These are phyloP conservation scores for Diaporthe ilicicola DNA, from an alignment of 2,329 filamentous ascomycete species.

Conservation along the genomic window DNA sequence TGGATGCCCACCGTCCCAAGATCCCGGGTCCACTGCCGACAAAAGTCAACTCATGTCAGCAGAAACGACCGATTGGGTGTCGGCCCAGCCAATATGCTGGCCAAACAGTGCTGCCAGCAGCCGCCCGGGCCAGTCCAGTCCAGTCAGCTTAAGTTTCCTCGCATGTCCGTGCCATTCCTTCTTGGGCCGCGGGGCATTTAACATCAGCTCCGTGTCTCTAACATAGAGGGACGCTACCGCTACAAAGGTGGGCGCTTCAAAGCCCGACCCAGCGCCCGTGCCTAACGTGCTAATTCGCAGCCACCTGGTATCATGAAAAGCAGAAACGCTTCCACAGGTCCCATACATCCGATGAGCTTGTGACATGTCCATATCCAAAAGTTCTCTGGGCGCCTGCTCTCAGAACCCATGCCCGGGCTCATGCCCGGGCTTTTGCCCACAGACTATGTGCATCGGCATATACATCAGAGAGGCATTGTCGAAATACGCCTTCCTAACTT, in stretches of 20 bases:
- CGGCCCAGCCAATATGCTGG: neutral
- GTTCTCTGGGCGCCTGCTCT: neutral
- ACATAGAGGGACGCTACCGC: neutral
- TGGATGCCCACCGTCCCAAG: neutral
- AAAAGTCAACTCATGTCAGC: conserved; percentile 10
- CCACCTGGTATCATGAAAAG: conserved; percentile 15
- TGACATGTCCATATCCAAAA: neutral
- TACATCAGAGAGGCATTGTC: conserved; percentile 51
- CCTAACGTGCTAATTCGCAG: neutral
- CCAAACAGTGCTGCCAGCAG: no score
- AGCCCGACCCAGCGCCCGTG: conserved; percentile 3
- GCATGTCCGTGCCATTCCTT: neutral
- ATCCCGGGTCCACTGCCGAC: conserved; percentile 1
- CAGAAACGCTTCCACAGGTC: neutral
- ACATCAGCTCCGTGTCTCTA: neutral
- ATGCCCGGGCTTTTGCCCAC: conserved; percentile 58
- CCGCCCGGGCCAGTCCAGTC: neutral
- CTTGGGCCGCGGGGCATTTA: neutral
- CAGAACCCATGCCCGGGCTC: conserved; percentile 43
- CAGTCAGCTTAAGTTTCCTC: neutral
- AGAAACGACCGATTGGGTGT: neutral
- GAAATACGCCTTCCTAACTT: conserved; percentile 46
- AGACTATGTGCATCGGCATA: conserved; percentile 65
- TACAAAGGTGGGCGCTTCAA: neutral
- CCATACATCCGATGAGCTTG: neutral